Evolutionary conservation across 176 grass and related monocot genomes (phyloP), one percentile per base, ranked within the genome.

Genomic region (Bolboschoenus planiculmis): DNA sequence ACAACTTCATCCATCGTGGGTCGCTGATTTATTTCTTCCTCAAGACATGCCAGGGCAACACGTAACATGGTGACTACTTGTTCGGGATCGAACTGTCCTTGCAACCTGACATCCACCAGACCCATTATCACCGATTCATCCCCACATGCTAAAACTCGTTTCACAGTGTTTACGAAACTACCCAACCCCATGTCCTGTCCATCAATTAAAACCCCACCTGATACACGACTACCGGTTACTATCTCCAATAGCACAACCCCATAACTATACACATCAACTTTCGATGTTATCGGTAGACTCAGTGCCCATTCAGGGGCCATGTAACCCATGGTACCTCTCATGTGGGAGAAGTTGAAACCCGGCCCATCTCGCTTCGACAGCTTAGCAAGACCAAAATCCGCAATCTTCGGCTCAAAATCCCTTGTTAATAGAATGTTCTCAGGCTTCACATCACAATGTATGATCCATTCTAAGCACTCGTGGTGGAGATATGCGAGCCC

Each of bases 381-480:
- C 58, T 93, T 97, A 43, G 91, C 85, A 5, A 97, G 78, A 70
- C 91, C 89, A 37, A 97, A 97, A 85, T 97, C 89, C 54, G 87
- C 89, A 82, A 93, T 91, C 81, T 97, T 97, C 15, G 89, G 85
- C 66, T 97, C 89, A 30, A 97, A 97, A 75, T 93, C 91, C 78
- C 85, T 84, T 33, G 83, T 89, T 34, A 97, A 50, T 2, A 97
- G 84, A 84, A 93, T 97, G 24, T 97, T 93, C 81, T 97, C 94
- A 66, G 94, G 94, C 82, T 97, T 97, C 58, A 97, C 81, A 78
- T 97, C 91, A 82, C 94, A 97, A 83, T 97, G 94, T 56, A 97
- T 87, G 66, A 97, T 66, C 94, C 94, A 97, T 80, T 97, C 94
- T 3, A 97, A 71, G 35, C 94, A 93, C 76, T 97, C 94, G 20